phyloP scores from a whole-genome alignment of 2,329 filamentous ascomycete species.

The Colletotrichum sansevieriae region DNA sequence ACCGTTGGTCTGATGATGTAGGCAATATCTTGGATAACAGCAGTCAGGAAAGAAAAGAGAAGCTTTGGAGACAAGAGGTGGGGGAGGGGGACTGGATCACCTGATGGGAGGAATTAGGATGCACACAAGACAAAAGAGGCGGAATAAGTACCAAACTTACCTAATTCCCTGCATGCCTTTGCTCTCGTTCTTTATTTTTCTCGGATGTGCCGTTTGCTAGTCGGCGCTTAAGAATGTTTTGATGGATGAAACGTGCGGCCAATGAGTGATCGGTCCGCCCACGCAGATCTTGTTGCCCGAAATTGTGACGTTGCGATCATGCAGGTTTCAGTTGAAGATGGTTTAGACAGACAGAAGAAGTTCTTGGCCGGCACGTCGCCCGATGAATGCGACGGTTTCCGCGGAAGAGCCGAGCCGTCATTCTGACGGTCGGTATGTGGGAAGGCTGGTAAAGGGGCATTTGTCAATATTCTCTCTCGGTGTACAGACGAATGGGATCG shows the following conservation, averaged over 20 bases:
- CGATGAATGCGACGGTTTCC: neutral
- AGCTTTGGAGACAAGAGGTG: conserved; percentile 13
- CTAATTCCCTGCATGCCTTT: conserved; percentile 27
- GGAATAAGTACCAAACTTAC: conserved; percentile 33
- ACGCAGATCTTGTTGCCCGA: neutral
- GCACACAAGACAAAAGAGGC: conserved; percentile 14
- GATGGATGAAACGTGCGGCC: neutral
- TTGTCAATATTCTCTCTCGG: no score
- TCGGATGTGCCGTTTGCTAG: neutral
- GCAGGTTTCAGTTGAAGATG: conserved; percentile 12
- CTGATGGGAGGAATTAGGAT: conserved; percentile 9
- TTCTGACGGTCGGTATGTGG: no score
- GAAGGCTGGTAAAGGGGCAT: no score
- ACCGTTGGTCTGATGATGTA: conserved; percentile 8
- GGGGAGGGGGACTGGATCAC: conserved; percentile 17
- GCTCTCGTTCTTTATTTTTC: neutral
- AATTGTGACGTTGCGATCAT: neutral
- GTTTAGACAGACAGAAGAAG: no score
- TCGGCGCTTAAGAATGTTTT: neutral
- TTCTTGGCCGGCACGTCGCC: neutral
- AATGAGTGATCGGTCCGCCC: neutral
- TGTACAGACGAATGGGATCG: no score
- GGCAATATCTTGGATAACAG: conserved; percentile 20
- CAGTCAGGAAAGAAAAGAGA: neutral
- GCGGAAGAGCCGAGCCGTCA: neutral